phyloP scores from a whole-genome alignment of 2,329 filamentous ascomycete genomes.

The Cladosporium sp. region DNA sequence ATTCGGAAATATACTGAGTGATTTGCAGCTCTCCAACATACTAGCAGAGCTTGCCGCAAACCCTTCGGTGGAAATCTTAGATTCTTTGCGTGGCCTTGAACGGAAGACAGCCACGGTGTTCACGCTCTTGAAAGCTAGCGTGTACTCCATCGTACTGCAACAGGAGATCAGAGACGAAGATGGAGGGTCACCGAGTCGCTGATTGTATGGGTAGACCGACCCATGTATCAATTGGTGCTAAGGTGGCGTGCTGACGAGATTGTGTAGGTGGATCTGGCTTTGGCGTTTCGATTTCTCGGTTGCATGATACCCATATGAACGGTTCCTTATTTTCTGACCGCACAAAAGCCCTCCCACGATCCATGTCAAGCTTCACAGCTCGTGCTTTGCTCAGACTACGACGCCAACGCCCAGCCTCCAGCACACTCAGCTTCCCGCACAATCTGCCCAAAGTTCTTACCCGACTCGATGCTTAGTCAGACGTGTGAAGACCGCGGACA shows the following conservation, averaged over 20 bases:
- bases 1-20: constrained; percentile 3
- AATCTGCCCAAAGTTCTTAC: too few relatives aligned
- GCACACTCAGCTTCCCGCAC: too few relatives aligned
- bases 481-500: too few relatives aligned
- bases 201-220: background rate
- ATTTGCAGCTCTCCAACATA: constrained; percentile 47
- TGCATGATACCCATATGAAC: background rate
- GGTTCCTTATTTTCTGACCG: background rate
- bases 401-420: too few relatives aligned
- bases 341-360: background rate
- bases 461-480: too few relatives aligned
- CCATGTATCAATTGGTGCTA: too few relatives aligned
- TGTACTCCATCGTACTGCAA: constrained; percentile 97
- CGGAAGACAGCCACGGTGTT: constrained; percentile 93
- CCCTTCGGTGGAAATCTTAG: constrained; percentile 68
- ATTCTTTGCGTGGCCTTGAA: constrained; percentile 82
- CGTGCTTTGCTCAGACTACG: background rate
- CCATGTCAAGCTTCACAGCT: background rate
- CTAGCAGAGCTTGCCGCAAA: constrained; percentile 65
- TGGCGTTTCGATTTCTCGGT: background rate
- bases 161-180: constrained; percentile 82
- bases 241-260: background rate
- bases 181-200: background rate
- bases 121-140: constrained; percentile 93
- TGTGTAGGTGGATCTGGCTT: background rate